Evolutionary conservation across 2,329 filamentous ascomycete species (phyloP).

Genomic region (Aspergillus puulaauensis): DNA sequence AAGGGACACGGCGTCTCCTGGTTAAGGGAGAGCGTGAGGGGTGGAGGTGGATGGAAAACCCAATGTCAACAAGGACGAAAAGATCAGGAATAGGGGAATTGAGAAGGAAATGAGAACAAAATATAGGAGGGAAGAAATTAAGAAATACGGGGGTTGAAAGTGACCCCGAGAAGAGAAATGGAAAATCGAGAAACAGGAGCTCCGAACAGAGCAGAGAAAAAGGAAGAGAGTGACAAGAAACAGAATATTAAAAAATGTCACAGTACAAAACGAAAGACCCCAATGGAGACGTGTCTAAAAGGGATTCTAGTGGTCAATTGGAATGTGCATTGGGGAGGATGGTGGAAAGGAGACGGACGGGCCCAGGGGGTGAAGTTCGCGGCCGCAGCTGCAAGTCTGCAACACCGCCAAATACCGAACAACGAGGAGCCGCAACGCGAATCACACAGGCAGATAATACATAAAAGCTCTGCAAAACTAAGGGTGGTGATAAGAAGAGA

Average conservation of each 20-base stretch:
- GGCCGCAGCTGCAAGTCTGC: constrained; percentile 6
- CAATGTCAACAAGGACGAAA: constrained; percentile 20
- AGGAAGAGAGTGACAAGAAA: constrained; percentile 17
- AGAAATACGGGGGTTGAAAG: constrained; percentile 13
- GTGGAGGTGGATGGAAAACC: constrained; percentile 6
- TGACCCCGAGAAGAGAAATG: constrained; percentile 19
- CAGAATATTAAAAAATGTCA: constrained; percentile 20
- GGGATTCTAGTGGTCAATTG: constrained; percentile 28
- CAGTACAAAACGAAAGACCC: constrained; percentile 22
- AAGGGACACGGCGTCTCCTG: constrained; percentile 79
- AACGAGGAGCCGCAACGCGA: constrained; percentile 4
- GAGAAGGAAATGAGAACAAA: constrained; percentile 10
- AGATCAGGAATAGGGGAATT: constrained; percentile 25
- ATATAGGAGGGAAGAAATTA: constrained; percentile 12
- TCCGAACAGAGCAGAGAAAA: constrained; percentile 15
- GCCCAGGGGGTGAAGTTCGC: constrained; percentile 12
- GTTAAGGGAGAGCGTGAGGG: constrained; percentile 69
- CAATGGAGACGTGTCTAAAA: constrained; percentile 33
- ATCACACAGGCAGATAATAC: neutral
- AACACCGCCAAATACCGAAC: constrained; percentile 6
- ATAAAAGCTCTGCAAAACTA: neutral
- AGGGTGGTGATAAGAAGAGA: constrained; percentile 8
- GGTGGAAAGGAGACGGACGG: constrained; percentile 22
- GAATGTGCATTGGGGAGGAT: constrained; percentile 32
- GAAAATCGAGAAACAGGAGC: constrained; percentile 14